Evolutionary conservation across 208 protist genomes (phyloP), one percentile per base, ranked within the genome.

Genomic region (Acanthamoeba divionensis): DNA sequence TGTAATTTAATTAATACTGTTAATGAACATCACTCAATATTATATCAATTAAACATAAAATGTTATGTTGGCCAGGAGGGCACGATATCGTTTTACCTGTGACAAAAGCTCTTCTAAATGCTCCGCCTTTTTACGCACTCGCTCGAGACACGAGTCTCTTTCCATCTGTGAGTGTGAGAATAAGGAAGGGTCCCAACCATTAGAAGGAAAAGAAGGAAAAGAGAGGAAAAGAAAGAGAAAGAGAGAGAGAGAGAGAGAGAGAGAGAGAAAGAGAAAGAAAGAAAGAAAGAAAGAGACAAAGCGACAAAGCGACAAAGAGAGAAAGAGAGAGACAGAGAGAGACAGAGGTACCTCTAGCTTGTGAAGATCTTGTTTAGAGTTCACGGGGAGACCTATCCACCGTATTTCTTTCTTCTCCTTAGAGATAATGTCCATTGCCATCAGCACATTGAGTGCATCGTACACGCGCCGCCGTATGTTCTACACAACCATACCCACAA

Each of bases 361-460:
- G 36, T 94, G 71, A 26, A 95, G 36, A 8, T 91, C 50, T 47
- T 89, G 21, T 55, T 90, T 71, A 15, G 36, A 62, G 66, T 93
- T 86, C 12, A 88, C 47, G 36, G 95, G 94, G 9, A 96, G 55
- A 0, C 95, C 95, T 5, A 93, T 66, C 96, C 96, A 97, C 38
- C 52, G 52, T 47, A 97, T 97, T 5, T 92, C 67, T 67, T 97
- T 96, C 38, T 95, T 96, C 41, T 97, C 94, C 82, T 96, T 96
- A 13, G 65, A 65, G 73, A 97, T 97, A 48, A 97, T 96, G 66
- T 96, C 90, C 91, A 97, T 92, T 29, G 96, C 96, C 91, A 96
- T 95, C 15, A 97, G 89, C 12, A 97, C 95, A 79, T 97, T 97
- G 18, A 97, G 90, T 3, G 95, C 96, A 87, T 97, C 96, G 77